These are phyloP conservation scores for Xylariaceae sp. DNA, from an alignment of 2,329 filamentous ascomycete genomes.

Conservation along the genomic window DNA sequence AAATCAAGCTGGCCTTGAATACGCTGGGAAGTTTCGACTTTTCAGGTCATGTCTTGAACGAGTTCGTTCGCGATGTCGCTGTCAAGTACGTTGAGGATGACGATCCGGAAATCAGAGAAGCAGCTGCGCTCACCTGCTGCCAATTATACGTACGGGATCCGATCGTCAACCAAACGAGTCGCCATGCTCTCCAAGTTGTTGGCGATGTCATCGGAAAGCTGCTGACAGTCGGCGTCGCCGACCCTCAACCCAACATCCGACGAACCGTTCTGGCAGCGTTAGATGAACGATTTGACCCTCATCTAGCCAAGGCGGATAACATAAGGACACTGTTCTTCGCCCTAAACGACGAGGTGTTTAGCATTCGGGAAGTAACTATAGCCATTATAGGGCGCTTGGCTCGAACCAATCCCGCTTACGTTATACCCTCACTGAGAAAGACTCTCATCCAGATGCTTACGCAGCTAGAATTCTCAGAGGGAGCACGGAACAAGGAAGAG, in stretches of 20 bases:
- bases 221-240: constrained; percentile 88
- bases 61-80: constrained; percentile 96
- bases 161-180: constrained; percentile 95
- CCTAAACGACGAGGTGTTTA: constrained; percentile 89
- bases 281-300: constrained; percentile 89
- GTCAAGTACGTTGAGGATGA: constrained; percentile 98
- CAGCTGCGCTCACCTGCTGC: constrained; percentile 92
- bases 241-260: constrained; percentile 83
- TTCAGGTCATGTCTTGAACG: constrained; percentile 84
- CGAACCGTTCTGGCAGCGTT: constrained; percentile 82
- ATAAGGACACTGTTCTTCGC: constrained; percentile 93
- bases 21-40: constrained; percentile 99
- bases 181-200: constrained; percentile 94
- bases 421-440: constrained; percentile 92
- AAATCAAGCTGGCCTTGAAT: constrained; percentile 88
- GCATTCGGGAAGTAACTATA: constrained; percentile 89
- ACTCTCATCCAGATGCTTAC: constrained; percentile 93
- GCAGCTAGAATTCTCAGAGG: constrained; percentile 93
- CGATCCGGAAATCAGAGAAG: constrained; percentile 86
- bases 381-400: constrained; percentile 93
- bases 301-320: constrained; percentile 96
- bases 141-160: constrained; percentile 96
- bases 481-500: constrained; percentile 90
- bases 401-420: constrained; percentile 88
- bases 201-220: constrained; percentile 97